A percentile compares a stretch with the other conserved stretches of the same genome.
phyloP scores from a whole-genome alignment of 257 asterid genomes.

The Penstemon newberryi region DNA sequence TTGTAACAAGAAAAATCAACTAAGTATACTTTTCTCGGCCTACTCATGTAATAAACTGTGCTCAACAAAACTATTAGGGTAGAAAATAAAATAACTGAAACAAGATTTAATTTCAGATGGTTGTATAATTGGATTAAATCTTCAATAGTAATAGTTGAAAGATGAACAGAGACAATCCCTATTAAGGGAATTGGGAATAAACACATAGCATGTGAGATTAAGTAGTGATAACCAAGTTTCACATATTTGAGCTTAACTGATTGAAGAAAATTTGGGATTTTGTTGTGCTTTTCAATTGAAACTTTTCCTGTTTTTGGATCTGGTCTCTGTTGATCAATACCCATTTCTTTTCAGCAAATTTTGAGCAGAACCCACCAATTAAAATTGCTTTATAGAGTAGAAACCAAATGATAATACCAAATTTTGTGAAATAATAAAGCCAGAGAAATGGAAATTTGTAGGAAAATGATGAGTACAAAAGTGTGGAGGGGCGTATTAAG shows the following conservation, averaged over 20 bases:
- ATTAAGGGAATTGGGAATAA: slow-evolving; percentile 20
- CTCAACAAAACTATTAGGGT: slow-evolving; percentile 17
- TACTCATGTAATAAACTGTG: slow-evolving; percentile 24
- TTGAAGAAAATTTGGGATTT: slow-evolving; percentile 26
- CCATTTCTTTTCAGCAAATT: background rate
- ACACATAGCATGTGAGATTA: slow-evolving; percentile 30
- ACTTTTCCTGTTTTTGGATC: background rate
- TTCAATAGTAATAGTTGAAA: slow-evolving; percentile 1
- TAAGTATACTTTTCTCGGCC: slow-evolving; percentile 27
- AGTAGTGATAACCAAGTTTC: slow-evolving; percentile 36
- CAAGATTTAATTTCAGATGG: slow-evolving; percentile 26
- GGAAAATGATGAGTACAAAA: background rate
- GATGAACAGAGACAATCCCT: background rate
- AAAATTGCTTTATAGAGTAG: background rate
- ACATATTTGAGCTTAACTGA: slow-evolving; percentile 37
- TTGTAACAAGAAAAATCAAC: slow-evolving; percentile 29
- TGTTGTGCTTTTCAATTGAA: background rate
- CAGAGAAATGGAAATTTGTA: background rate
- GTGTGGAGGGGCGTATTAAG: background rate
- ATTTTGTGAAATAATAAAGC: background rate
- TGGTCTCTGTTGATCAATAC: background rate
- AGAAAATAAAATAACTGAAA: slow-evolving; percentile 16
- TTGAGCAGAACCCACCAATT: background rate
- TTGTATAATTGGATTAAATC: slow-evolving; percentile 23
- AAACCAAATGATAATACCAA: background rate